These are phyloP conservation scores for Erodium texanum DNA, from an alignment of 441 rosid species.

Conservation along the genomic window DNA sequence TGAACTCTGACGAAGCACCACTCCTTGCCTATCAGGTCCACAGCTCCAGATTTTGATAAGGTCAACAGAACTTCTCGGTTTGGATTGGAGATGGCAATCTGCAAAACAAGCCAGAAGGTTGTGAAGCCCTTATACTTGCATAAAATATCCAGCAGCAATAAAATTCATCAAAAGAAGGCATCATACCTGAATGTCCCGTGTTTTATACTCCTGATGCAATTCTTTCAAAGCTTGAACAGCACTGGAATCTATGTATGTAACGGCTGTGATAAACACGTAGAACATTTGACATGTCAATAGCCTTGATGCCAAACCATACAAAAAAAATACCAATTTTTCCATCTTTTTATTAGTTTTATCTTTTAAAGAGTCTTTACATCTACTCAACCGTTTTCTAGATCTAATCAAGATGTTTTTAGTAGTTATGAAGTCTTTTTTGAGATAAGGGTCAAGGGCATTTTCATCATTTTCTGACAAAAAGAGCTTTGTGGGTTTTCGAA, in stretches of 20 bases:
- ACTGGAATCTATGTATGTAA: constrained; percentile 64
- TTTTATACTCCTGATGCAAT: constrained; percentile 58
- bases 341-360: no score
- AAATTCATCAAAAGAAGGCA: not conserved
- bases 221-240: constrained; percentile 79
- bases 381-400: no score
- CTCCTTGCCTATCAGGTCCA: constrained; percentile 80
- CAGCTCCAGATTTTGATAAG: constrained; percentile 60
- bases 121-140: not conserved
- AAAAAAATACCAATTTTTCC: no score
- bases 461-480: no score
- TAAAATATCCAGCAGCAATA: no score
- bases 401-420: no score
- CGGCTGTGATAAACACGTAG: constrained; percentile 34
- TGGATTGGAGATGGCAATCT: constrained; percentile 86
- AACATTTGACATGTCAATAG: not conserved
- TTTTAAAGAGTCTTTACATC: no score
- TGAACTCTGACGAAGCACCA: constrained; percentile 94
- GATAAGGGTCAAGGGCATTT: no score
- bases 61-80: constrained; percentile 68
- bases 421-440: no score
- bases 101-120: constrained; percentile 19
- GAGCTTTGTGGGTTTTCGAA: no score
- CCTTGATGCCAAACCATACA: not conserved
- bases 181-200: constrained; percentile 57